These are phyloP conservation scores for Solanum verrucosum DNA, from an alignment of 257 asterid genomes.

Conservation along the genomic window DNA sequence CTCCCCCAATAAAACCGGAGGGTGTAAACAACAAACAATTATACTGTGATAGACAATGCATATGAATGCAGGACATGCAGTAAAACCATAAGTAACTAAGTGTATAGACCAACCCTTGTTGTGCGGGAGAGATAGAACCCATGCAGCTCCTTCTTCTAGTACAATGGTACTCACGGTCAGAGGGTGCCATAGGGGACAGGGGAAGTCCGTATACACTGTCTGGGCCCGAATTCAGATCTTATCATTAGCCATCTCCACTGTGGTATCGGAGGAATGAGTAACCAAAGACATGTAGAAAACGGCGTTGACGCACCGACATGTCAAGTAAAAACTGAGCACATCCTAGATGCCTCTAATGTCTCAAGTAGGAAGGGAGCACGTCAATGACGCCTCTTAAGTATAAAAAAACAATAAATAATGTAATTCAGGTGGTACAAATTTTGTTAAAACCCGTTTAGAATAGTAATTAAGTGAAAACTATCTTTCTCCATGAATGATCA, in stretches of 20 bases:
- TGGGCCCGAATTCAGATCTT: not conserved
- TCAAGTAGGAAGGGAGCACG: not conserved
- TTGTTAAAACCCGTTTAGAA: not conserved
- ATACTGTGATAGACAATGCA: not conserved
- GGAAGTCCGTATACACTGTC: not conserved
- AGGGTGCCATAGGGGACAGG: not conserved
- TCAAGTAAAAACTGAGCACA: not conserved
- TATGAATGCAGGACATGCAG: not conserved
- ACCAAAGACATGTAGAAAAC: not conserved
- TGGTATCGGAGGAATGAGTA: not conserved
- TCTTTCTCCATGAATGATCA: not conserved
- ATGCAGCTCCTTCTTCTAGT: not conserved
- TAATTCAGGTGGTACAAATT: not conserved
- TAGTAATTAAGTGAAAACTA: not conserved
- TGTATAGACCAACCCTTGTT: not conserved
- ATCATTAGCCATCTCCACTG: not conserved
- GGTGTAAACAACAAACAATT: too few species aligned
- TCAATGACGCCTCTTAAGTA: not conserved
- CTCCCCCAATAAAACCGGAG: not conserved
- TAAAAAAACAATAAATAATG: too few species aligned
- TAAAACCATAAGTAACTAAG: not conserved
- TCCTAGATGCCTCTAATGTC: not conserved
- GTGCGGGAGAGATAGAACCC: not conserved
- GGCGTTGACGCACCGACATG: not conserved
- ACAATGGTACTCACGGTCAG: not conserved